phyloP scores from a whole-genome alignment of 257 asterid species.

The Parsonsia alboflavescens region DNA sequence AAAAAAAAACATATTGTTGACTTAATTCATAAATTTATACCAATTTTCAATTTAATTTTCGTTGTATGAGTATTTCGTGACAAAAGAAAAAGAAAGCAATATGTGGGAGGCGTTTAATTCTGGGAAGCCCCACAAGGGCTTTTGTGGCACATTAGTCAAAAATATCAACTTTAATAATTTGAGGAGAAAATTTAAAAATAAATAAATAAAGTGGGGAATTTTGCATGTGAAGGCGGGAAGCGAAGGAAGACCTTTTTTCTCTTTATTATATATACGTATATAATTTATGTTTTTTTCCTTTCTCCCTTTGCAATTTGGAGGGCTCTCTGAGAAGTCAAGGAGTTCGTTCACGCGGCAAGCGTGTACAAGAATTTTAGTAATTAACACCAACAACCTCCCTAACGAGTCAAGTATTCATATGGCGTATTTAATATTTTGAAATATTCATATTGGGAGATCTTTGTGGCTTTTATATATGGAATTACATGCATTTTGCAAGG shows the following conservation, averaged over 20 bases:
- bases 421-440: too few species aligned
- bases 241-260: neutral
- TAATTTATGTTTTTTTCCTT: neutral
- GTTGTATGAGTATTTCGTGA: neutral
- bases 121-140: conserved; percentile 25
- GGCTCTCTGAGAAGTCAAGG: conserved; percentile 22
- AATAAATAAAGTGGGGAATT: neutral
- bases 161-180: conserved; percentile 14
- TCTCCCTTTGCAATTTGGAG: too few species aligned
- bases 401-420: too few species aligned
- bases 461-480: too few species aligned
- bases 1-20: too few species aligned
- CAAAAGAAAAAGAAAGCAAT: neutral
- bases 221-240: conserved; percentile 30
- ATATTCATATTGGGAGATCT: too few species aligned
- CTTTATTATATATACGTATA: too few species aligned
- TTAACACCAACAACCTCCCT: neutral
- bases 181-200: neutral
- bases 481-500: too few species aligned
- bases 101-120: neutral
- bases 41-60: too few species aligned
- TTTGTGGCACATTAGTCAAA: conserved; percentile 10
- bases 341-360: conserved; percentile 27
- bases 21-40: too few species aligned
- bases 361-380: conserved; percentile 1